A percentile compares a stretch with the other conserved stretches of the same genome.
Evolutionary conservation across 805 yeast genomes (phyloP).

Genomic region (Ogataea wickerhamii): DNA sequence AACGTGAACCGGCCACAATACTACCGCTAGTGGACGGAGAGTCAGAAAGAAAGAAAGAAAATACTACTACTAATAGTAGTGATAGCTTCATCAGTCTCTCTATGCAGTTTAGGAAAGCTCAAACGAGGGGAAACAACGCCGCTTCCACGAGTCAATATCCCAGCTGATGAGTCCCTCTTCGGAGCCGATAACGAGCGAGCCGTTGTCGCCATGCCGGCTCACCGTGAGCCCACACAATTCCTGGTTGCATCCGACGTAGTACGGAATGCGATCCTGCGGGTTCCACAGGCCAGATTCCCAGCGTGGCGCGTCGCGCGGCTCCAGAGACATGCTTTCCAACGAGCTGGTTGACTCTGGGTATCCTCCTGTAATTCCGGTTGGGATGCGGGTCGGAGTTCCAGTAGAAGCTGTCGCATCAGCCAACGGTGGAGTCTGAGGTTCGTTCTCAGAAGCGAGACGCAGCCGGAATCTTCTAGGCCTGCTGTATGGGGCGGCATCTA

Average conservation of each 20-base stretch:
- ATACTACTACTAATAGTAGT: too few relatives aligned
- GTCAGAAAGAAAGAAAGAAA: constrained; percentile 1
- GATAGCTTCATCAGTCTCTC: too few relatives aligned
- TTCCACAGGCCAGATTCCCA: neutral
- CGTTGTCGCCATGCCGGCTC: constrained; percentile 41
- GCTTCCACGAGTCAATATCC: constrained; percentile 62
- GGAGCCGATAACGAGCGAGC: constrained; percentile 56
- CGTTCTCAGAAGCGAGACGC: constrained; percentile 1
- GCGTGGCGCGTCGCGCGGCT: neutral
- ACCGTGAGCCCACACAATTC: constrained; percentile 64
- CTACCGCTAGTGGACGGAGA: constrained; percentile 65
- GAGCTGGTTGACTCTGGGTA: constrained; percentile 2
- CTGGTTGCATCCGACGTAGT: constrained; percentile 25
- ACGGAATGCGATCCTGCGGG: constrained; percentile 6
- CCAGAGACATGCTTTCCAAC: neutral
- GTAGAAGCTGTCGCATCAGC: neutral
- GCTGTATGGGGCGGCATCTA: neutral
- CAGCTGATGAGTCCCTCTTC: constrained; percentile 67
- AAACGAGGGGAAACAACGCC: constrained; percentile 58
- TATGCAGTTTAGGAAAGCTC: constrained; percentile 36
- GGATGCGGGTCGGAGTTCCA: neutral
- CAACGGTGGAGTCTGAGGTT: neutral
- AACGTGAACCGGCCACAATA: constrained; percentile 91
- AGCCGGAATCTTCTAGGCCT: constrained; percentile 2
- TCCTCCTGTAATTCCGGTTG: neutral